These are phyloP conservation scores for Plasmodium relictum DNA, from an alignment of 169 alveolate species.

Conservation along the genomic window DNA sequence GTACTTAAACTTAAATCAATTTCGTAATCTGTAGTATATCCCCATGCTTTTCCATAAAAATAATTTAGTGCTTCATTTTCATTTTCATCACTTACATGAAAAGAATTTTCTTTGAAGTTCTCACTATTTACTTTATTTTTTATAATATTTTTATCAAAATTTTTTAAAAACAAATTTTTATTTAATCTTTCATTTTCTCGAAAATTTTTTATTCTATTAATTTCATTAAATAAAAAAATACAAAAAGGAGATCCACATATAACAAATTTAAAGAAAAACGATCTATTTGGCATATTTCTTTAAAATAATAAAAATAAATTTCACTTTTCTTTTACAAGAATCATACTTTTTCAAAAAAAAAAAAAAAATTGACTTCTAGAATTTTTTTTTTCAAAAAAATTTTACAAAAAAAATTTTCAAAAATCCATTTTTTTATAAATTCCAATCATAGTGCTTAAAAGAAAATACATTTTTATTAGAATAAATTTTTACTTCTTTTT, in stretches of 20 bases:
- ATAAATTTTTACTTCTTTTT: no score
- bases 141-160: constrained; percentile 31
- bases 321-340: no score
- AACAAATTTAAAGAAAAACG: constrained; percentile 26
- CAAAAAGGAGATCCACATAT: constrained; percentile 48
- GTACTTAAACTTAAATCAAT: constrained; percentile 68
- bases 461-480: no score
- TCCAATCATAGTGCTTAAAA: no score
- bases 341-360: no score
- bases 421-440: no score
- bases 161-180: constrained; percentile 61
- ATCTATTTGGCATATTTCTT: constrained; percentile 31
- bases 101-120: background rate
- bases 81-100: background rate
- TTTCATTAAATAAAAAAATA: constrained; percentile 43
- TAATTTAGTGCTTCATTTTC: constrained; percentile 37
- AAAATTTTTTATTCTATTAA: constrained; percentile 33
- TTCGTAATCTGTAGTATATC: constrained; percentile 77
- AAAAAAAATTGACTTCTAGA: no score
- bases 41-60: constrained; percentile 78
- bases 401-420: no score
- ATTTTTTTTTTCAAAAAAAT: no score
- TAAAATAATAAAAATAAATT: background rate
- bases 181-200: constrained; percentile 62
- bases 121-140: constrained; percentile 3